Evolutionary conservation across 2,329 filamentous ascomycete genomes (phyloP), one percentile per base, ranked within the genome.

Genomic region (Colletotrichum spinosum): DNA sequence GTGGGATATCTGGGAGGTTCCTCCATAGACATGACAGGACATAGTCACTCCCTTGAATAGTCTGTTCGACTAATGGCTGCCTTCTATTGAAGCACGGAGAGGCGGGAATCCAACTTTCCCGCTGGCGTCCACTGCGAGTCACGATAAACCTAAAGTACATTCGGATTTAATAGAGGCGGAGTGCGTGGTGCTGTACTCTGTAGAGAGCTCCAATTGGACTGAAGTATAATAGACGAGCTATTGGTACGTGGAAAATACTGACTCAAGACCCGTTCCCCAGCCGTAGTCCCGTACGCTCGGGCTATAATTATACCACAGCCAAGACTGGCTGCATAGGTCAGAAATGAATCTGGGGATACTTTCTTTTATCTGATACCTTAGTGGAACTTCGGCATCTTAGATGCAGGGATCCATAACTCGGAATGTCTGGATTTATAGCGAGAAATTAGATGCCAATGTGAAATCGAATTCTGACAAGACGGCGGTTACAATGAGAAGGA

Each of bases 81-180:
- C 4, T 17, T 6, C 13, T 37, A 9, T 38, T 51, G 8, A 11
- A 37, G n/a, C 3, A 8, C 6, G 37, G 49, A 51, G 49, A 25
- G 34, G 34, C 49, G 11, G 34, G 34, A 37, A 38, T 37, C n/a
- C 2, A 0, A 7, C 6, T 1, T 8, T 51, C 49, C 6, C 2
- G 49, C 1, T 15, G 2, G 5, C 2, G 34, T 51, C 34, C 12
- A 37, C 49, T 51, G 34, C 49, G 34, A 51, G 49, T 51, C 49
- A 51, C 37, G 34, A 37, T 37, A 17, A 51, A 51, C 49, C 49
- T 51, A n/a, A 51, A n/a, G 34, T 51, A 38, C 12, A 51, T 51
- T 51, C 34, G 10, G 49, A 51, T 37, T 51, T 38, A 51, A 15
- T 15, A 11, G 49, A 37, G 7, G 5, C 33, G 7, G 12, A 38